Evolutionary conservation across 1,139 yeast species (phyloP), one percentile per base, ranked within the genome.

Genomic region (Starmera stellimalicola): DNA sequence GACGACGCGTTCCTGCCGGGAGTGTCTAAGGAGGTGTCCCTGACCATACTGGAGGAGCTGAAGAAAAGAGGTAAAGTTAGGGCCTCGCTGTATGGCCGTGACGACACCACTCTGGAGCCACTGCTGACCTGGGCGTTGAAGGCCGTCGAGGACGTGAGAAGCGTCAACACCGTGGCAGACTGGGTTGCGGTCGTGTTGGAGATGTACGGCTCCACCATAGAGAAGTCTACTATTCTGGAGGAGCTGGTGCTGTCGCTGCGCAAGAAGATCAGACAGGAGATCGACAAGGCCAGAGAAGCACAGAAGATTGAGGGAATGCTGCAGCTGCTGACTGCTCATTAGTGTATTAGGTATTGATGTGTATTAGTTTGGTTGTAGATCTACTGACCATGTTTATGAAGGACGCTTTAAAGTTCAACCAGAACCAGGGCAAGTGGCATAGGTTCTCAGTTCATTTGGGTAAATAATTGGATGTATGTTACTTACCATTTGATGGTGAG

Each of bases 261-360:
- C 48, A 70, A 68, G 48, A 74, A 73, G 49, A 68, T 88, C 29
- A 70, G 70, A 38, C 54, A 62, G 25, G 96, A 88, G 58, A 75
- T 87, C 27, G 69, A 66, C 38, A 78, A 80, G 50, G 84, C 95
- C 31, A 75, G 77, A 52, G 95, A 88, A 54, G 95, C 97, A 7
- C 81, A 79, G 55, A 81, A 77, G 53, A 77, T 91, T 33, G 85
- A 82, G 48, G 98, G 98, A 39, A 91, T 91, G 97, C 66, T 91
- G 48, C 93, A 85, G 57, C 60, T 91, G 45, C 66, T 88, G 47
- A 74, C 69, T 24, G 50, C 51, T n/a, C 55, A 51, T 40, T 59
- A 40, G 38, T 26, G 10, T 25, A 16, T 16, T 19, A 8, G 11
- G 25, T 22, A 22, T 6, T 18, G 20, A 7, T 7, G 19, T 14